Base-by-base conservation (phyloP, 306 rosid genomes). In the Alnus rubra region DNA sequence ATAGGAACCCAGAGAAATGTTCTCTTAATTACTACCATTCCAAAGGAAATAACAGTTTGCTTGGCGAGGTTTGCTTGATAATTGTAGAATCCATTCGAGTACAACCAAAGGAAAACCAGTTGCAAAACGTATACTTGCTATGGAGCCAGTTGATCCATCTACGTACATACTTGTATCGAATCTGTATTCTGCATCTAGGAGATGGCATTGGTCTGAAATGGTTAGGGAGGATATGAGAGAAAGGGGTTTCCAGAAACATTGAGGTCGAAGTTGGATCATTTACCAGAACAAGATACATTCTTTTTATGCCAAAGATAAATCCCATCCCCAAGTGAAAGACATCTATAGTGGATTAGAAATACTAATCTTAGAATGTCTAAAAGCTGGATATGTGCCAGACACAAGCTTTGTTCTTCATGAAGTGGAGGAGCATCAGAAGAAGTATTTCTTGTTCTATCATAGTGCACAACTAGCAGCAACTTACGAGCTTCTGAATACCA, bases 21-120 rank as follows among this genome's bases (percentile, higher is more conserved):
- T 23, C 28, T 23, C 28, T 23, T 23, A 23, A 23, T 23, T 23
- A 23, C 28, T 23, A 23, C 28, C 28, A 23, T 23, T 23, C 28
- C 28, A 23, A 23, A 23, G 28, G 28, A 23, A 23, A 23, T 23
- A 23, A 23, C 28, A 23, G 28, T 23, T 23, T 52, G 90, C 88
- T 80, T 92, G 97, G 98, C 93, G 97, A 7, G 86, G 95, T 69
- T 85, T 94, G 89, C 97, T 92, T 33, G 91, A 92, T 80, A 81
- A 93, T 79, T 88, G 91, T 76, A 92, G 89, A 77, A 76, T 89
- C 73, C 90, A 76, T 52, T 79, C 77, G 81, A 88, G 89, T 51
- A 81, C 82, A 76, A 9, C 74, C 33, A 84, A 91, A 53, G 98
- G 85, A 62, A 89, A 84, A 77, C 84, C 87, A 80, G 90, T 84